Percentiles rank a stretch among this genome's conserved stretches.
phyloP scores from a whole-genome alignment of 192 early-diverging fungal species.

The Mortierella hygrophila region DNA sequence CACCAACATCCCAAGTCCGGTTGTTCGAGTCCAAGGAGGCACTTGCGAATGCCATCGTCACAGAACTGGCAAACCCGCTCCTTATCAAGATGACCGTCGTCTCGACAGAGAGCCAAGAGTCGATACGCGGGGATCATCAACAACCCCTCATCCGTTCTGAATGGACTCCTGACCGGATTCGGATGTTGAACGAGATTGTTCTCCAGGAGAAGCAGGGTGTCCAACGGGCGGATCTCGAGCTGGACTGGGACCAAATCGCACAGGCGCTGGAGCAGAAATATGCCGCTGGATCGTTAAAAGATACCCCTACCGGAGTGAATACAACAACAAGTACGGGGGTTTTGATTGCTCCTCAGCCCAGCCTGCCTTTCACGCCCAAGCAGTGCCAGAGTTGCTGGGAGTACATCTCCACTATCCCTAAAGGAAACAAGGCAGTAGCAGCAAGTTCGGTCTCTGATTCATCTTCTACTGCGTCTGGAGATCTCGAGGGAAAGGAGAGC shows the following conservation, averaged over 20 bases:
- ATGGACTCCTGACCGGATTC: conserved; percentile 24
- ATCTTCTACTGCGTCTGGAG: not conserved
- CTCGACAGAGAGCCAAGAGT: not conserved
- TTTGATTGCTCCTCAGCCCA: not conserved
- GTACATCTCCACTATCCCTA: conserved; percentile 8
- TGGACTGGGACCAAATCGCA: conserved; percentile 37
- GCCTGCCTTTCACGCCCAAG: conserved; percentile 3
- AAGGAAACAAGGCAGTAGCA: not conserved
- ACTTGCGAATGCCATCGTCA: conserved; percentile 4
- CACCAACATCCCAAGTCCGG: not conserved
- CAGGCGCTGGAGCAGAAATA: conserved; percentile 1
- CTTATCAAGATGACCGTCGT: conserved; percentile 14
- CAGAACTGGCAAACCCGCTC: conserved; percentile 14
- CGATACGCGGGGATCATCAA: conserved; percentile 3
- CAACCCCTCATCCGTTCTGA: conserved; percentile 33
- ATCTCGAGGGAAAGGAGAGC: not conserved
- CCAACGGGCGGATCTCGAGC: conserved; percentile 14
- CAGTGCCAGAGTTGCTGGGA: conserved; percentile 45
- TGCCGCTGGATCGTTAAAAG: not conserved
- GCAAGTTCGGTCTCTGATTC: not conserved
- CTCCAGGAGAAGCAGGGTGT: conserved; percentile 37
- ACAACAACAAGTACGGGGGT: not conserved
- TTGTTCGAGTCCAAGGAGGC: not conserved
- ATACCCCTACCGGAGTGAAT: not conserved
- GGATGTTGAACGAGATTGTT: conserved; percentile 21